Conservation (phyloP, 2,329 filamentous ascomycete species). For the Beauveria pseudobassiana region DNA sequence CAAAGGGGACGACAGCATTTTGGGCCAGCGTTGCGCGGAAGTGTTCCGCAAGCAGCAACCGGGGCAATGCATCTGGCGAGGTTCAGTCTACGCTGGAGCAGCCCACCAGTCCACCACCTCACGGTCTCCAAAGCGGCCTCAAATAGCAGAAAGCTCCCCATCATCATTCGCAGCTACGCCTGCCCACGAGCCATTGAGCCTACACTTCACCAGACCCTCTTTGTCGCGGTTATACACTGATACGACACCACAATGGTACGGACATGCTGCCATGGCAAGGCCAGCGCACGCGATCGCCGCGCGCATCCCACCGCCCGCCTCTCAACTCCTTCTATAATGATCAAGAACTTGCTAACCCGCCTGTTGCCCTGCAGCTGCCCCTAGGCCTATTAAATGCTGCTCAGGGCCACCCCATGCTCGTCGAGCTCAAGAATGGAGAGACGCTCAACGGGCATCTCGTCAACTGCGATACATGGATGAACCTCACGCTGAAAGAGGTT, state of each 20-base stretch:
- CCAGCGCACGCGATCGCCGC: neutral
- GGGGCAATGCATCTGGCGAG: constrained; percentile 24
- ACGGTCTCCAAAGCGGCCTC: neutral
- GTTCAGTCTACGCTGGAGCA: constrained; percentile 10
- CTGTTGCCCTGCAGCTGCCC: constrained; percentile 43
- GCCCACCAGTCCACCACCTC: neutral
- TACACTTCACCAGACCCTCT: neutral
- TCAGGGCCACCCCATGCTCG: constrained; percentile 95
- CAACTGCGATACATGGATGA: constrained; percentile 99
- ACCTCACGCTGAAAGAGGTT: constrained; percentile 92
- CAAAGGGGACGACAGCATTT: neutral
- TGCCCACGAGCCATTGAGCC: neutral
- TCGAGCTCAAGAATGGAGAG: constrained; percentile 95
- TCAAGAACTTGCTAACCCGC: constrained; percentile 18
- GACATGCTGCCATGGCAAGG: neutral
- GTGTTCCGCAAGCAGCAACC: constrained; percentile 13
- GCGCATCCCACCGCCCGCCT: neutral
- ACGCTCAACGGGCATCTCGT: constrained; percentile 94
- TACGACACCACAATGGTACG: neutral
- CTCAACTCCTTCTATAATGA: neutral
- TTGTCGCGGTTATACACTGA: neutral
- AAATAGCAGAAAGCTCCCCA: neutral
- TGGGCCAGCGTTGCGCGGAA: neutral
- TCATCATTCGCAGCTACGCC: neutral
- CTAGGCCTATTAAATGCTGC: constrained; percentile 87